A percentile compares a stretch with the other conserved stretches of the same genome.
These are phyloP conservation scores for Eutrema salsugineum DNA, from an alignment of 441 rosid genomes.

Conservation along the genomic window DNA sequence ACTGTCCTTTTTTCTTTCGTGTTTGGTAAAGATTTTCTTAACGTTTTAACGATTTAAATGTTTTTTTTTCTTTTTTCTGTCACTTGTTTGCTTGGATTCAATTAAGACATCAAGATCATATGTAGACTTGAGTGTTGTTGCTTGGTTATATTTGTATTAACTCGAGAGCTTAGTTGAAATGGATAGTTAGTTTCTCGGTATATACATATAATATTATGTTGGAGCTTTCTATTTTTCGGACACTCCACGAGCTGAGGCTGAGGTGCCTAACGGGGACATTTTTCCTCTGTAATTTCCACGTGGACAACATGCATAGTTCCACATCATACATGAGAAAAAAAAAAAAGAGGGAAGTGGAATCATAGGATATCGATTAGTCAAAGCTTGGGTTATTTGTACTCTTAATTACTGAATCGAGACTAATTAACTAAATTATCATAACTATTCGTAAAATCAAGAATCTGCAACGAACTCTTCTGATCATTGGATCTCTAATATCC, in stretches of 20 bases:
- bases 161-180: neutral
- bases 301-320: slow-evolving; percentile 22
- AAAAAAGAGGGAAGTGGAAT: neutral
- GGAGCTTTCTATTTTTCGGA: slow-evolving; percentile 17
- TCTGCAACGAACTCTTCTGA: neutral
- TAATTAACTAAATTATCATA: neutral
- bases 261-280: slow-evolving; percentile 6
- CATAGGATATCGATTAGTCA: neutral
- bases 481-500: neutral
- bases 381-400: neutral
- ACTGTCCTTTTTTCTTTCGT: no score
- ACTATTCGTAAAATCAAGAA: neutral
- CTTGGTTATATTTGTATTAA: neutral
- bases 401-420: neutral
- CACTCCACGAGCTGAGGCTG: neutral
- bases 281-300: slow-evolving; percentile 4
- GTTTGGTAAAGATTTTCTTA: neutral
- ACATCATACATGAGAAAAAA: slow-evolving; percentile 4
- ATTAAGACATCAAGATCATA: neutral
- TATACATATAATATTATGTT: neutral
- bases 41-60: neutral
- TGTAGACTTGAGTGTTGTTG: neutral
- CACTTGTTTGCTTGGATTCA: neutral
- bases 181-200: neutral
- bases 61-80: neutral